Evolutionary conservation across 2,329 filamentous ascomycete genomes (phyloP).

Genomic region (Tolypocladium nubicola): DNA sequence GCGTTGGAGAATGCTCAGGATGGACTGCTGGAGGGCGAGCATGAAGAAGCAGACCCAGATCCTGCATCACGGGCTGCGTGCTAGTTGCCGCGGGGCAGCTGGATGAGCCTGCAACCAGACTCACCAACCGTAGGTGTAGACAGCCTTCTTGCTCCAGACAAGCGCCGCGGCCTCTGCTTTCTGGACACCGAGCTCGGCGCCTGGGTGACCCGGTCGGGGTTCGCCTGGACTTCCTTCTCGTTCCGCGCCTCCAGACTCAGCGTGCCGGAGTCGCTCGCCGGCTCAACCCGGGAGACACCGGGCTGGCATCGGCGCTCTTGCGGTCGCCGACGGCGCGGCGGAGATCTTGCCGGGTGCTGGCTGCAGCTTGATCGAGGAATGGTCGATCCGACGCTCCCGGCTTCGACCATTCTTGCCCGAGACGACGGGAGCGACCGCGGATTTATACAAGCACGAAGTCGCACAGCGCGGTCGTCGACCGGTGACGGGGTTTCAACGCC

Average conservation of each 20-base stretch:
- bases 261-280: not conserved
- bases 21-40: constrained; percentile 30
- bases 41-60: constrained; percentile 40
- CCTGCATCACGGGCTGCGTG: constrained; percentile 6
- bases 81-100: not conserved
- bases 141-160: constrained; percentile 25
- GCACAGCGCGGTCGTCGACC: not conserved
- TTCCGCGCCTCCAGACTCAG: not conserved
- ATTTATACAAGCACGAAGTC: not conserved
- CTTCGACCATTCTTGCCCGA: not conserved
- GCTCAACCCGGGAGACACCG: not conserved
- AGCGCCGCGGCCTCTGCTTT: constrained; percentile 27
- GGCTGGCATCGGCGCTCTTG: not conserved
- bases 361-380: no score
- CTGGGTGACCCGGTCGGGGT: not conserved
- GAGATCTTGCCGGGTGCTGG: not conserved
- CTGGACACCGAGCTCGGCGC: constrained; percentile 24
- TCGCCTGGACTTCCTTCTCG: not conserved
- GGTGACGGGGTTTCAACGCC: not conserved
- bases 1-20: constrained; percentile 27
- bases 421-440: not conserved
- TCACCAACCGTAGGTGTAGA: constrained; percentile 23
- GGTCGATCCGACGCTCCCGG: not conserved
- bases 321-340: not conserved
- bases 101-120: not conserved